Base-by-base conservation (phyloP, 441 rosid species). In the Populus hybrid region DNA sequence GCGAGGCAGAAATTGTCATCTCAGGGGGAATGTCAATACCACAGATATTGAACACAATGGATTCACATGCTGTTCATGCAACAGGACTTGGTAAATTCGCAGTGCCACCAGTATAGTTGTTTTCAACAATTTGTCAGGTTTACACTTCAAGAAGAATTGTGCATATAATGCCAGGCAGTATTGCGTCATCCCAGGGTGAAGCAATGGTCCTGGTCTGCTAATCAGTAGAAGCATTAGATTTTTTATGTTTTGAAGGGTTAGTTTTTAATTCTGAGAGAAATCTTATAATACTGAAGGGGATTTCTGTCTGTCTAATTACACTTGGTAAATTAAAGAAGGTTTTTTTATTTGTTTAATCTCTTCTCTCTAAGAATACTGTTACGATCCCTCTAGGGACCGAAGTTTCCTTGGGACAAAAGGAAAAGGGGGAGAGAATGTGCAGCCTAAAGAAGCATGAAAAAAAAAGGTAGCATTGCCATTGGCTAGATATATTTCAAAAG, bases 1-100 rank as follows among this genome's bases (percentile, higher is more conserved):
- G 74, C 74, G 82, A 28, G 63, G 78, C 86, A 89, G 92, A 90
- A 85, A 86, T 89, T 45, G 94, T 94, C 9, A 97, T 95, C 42
- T 95, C 98, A 0, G 97, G 98, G 33, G 99, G 99, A 33, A 90
- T 95, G 97, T 95, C 99, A 0, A 92, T 95, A 93, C 99, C 99
- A 2, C 97, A 93, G 80, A 88, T 90, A 74, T 86, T 94, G 38
- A 86, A 97, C 10, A 90, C 95, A 1, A 72, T 90, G 78, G 95
- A 91, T 74, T 45, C 86, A 28, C 87, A n/a, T n/a, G 21, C 66
- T 33, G 64, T 16, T 29, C 65, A 12, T 64, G 36, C 70, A 64
- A 8, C 66, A 7, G 6, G 50, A 45, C 71, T 21, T 20, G 24
- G 35, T 23, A 69, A 76, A 33, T 69, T 10, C 42, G 53, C 73